Evolutionary conservation across 805 yeast genomes (phyloP), one percentile per base, ranked within the genome.

Genomic region (Cyberlindnera nakhonratchasimensis): DNA sequence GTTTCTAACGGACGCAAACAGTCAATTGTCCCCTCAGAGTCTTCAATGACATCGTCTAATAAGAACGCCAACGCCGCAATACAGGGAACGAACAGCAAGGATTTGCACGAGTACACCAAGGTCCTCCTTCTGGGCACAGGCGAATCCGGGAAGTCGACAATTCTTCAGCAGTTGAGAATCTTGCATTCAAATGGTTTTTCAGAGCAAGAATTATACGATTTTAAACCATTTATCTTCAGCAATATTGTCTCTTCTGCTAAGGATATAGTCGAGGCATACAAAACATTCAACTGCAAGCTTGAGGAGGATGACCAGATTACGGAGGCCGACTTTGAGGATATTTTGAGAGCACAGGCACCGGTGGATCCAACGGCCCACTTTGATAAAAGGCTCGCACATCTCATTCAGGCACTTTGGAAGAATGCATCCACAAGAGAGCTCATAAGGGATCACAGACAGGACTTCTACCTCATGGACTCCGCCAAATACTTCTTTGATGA

Each of bases 71-170:
- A 29, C 16, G 32, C 38, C 8, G 20, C 19, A 11, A 31, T 22
- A 20, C 23, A 34, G 33, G n/a, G n/a, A n/a, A 5, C 37, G 25
- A 38, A 38, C 52, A 13, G 38, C 33, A 65, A 61, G 46, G 58
- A 55, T 21, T 36, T 52, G 5, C 66, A 72, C 47, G 86, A 79
- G 45, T 79, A 52, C 38, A 56, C 81, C 40, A 89, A 89, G 60
- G 80, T 90, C 35, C 68, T 90, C 28, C 69, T 90, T 25, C 64
- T 85, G 37, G 93, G 99, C 5, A 85, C 96, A 0, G 99, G 98
- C 13, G 74, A 69, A 45, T 62, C 68, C 45, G 74, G 74, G 19
- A 69, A 69, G 40, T 67, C 73, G 3, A 69, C 74, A 4, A 61
- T 69, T 9, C 80, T 39, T 67, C 80, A 61, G 46, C 74, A 69